A percentile compares a stretch with the other conserved stretches of the same genome.
These are phyloP conservation scores for Aspergillus indologenus DNA, from an alignment of 495 filamentous ascomycete genomes.

Conservation along the genomic window DNA sequence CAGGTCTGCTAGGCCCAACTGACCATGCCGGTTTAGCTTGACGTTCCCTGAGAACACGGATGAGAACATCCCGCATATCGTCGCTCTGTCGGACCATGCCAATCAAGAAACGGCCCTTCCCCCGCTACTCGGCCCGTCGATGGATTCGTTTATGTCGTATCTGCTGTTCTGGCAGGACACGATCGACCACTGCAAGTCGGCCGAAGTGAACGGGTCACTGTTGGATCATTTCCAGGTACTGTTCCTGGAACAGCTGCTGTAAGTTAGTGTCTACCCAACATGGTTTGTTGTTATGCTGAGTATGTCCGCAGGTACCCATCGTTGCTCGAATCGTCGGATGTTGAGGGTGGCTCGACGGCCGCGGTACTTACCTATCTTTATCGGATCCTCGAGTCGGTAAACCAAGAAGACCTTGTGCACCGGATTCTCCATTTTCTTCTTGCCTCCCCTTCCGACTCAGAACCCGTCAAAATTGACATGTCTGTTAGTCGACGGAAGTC, in stretches of 20 bases:
- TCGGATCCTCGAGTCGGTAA: conserved; percentile 82
- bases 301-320: conserved; percentile 78
- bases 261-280: conserved; percentile 25
- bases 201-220: conserved; percentile 85
- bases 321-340: conserved; percentile 90
- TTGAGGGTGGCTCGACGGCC: conserved; percentile 92
- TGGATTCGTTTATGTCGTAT: conserved; percentile 93
- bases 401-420: conserved; percentile 88
- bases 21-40: conserved; percentile 27
- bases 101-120: conserved; percentile 37
- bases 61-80: conserved; percentile 72
- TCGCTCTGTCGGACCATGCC: conserved; percentile 79
- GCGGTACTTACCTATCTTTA: conserved; percentile 92
- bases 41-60: conserved; percentile 35
- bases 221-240: conserved; percentile 97
- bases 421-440: conserved; percentile 92
- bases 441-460: conserved; percentile 57
- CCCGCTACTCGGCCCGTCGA: conserved; percentile 65
- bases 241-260: conserved; percentile 94
- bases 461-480: conserved; percentile 50
- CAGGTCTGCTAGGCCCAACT: conserved; percentile 3
- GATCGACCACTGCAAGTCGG: conserved; percentile 87
- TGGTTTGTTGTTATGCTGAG: background rate
- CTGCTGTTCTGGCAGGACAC: conserved; percentile 98
- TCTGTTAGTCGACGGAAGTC: conserved; percentile 76